phyloP scores from a whole-genome alignment of 257 asterid species.

The Solanum lycopersicoides region DNA sequence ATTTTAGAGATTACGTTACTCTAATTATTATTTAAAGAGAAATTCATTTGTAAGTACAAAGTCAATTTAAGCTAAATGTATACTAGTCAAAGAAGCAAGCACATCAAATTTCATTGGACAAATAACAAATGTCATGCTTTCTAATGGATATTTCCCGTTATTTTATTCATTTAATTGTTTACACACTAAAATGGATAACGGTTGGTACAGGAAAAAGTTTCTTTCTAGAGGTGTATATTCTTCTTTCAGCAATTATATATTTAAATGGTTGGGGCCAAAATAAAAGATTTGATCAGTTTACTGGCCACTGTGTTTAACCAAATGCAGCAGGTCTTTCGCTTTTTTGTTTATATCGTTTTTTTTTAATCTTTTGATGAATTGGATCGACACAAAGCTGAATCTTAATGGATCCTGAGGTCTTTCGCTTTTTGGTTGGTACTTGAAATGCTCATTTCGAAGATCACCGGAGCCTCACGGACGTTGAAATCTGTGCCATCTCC shows the following conservation, averaged over 20 bases:
- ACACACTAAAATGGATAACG: background rate
- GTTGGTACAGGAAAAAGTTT: background rate
- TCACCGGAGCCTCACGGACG: conserved; percentile 60
- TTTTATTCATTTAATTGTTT: background rate
- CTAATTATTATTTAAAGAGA: background rate
- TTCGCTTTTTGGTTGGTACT: background rate
- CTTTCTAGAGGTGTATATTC: background rate
- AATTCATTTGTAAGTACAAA: background rate
- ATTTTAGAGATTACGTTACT: background rate
- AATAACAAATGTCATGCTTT: background rate
- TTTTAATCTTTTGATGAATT: no score
- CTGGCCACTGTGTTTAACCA: background rate
- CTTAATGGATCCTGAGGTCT: background rate
- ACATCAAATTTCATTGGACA: background rate
- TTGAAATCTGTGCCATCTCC: conserved; percentile 67
- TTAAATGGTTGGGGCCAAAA: background rate
- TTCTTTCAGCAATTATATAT: background rate
- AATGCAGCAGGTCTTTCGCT: background rate
- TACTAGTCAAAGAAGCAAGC: background rate
- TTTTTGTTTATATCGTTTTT: background rate
- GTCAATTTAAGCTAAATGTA: background rate
- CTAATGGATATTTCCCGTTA: background rate
- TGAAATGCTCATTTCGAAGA: conserved; percentile 47
- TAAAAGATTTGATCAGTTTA: background rate
- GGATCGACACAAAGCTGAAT: no score